Conservation (phyloP, 495 filamentous ascomycete genomes). For the Hypoxylon cercidicola region DNA sequence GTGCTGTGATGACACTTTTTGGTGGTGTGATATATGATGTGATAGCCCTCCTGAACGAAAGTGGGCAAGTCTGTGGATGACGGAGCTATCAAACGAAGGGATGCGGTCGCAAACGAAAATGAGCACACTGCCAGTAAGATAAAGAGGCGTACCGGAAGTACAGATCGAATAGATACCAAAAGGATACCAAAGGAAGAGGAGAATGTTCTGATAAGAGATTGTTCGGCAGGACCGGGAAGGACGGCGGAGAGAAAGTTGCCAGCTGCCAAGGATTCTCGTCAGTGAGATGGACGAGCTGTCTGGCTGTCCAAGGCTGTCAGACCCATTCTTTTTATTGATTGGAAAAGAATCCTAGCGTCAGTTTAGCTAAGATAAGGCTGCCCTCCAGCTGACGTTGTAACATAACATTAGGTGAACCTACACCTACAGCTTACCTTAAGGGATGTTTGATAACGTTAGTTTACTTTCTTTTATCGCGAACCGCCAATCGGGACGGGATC, state of each 20-base stretch:
- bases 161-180: not conserved
- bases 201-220: constrained; percentile 27
- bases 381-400: not conserved
- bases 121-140: constrained; percentile 6
- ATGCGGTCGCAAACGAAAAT: constrained; percentile 27
- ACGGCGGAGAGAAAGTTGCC: constrained; percentile 28
- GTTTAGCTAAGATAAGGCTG: constrained; percentile 30
- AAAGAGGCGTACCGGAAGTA: constrained; percentile 14
- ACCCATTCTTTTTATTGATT: constrained; percentile 21
- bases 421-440: no score
- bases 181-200: constrained; percentile 15
- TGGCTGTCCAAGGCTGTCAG: constrained; percentile 34
- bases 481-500: constrained; percentile 13
- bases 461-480: constrained; percentile 8
- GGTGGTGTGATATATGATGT: constrained; percentile 20
- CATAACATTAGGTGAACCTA: no score
- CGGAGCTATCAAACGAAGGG: constrained; percentile 11
- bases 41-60: constrained; percentile 23
- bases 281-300: constrained; percentile 20
- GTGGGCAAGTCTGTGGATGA: constrained; percentile 1
- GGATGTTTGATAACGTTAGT: constrained; percentile 11
- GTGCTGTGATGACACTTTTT: constrained; percentile 8
- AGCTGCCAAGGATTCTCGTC: constrained; percentile 22
- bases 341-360: not conserved
- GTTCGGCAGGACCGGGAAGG: constrained; percentile 38